Base-by-base conservation (phyloP, 768 basidiomycete genomes). In the Dacryopinax primogenitus region DNA sequence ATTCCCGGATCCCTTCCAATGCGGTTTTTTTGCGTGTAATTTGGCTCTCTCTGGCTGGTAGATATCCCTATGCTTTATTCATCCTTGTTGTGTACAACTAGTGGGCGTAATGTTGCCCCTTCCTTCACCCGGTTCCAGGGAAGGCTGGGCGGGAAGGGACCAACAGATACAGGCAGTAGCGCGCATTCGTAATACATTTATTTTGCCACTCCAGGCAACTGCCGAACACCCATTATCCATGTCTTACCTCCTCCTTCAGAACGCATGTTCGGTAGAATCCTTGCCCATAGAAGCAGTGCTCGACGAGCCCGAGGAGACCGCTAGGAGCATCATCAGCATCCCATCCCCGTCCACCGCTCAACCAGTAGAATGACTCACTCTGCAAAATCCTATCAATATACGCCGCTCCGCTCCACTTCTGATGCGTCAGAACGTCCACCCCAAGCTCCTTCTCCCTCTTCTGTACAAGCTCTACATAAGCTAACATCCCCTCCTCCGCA, bases 381-480 rank as follows among this genome's bases (percentile, higher is more conserved):
- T 84, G 84, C 63, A 95, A 76, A 68, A 95, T 92, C 64, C 87
- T 78, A 75, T 95, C 92, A 66, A 92, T 84, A 74, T 94, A 95
- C 71, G 87, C 88, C 26, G 92, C 92, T 35, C 92, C 92, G 68
- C 90, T 92, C 92, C 92, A 96, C 81, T 92, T 94, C 77, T 95
- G 92, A 74, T 95, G 92, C 1, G 89, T 95, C 58, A 94, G 78
- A 33, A 95, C 91, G 73, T 95, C 92, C 66, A 87, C 88, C 34
- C 88, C 88, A 62, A 92, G 83, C 70, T 87, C 90, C 74, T 86
- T 88, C 75, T 95, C 92, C 74, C 89, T 92, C 68, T 84, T 79
- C 72, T 95, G 92, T 62, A 94, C 83, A 21, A 91, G 83, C 66
- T 93, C 82, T 58, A 93, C 91, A 74, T 95, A 95, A 26, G 92